Evolutionary conservation across 805 yeast species (phyloP).

Genomic region (Starmerella lactis-condensi): DNA sequence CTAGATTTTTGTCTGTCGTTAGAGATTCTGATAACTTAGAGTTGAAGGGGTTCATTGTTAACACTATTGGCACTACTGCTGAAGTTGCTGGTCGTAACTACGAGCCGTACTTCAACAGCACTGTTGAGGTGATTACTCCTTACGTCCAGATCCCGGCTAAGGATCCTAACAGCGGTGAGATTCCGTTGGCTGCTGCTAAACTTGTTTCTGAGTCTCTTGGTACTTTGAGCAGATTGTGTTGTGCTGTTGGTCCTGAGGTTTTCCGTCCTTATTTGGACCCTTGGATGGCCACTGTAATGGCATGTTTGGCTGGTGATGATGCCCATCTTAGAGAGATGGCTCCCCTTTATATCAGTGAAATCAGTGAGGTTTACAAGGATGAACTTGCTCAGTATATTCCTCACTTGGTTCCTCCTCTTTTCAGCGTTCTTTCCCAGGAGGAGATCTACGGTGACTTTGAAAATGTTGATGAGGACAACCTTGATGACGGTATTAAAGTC

Average conservation of each 20-base stretch:
- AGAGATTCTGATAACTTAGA: conserved; percentile 41
- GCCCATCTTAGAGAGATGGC: conserved; percentile 87
- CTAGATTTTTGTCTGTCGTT: conserved; percentile 69
- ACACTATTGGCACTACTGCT: conserved; percentile 94
- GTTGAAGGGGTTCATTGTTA: conserved; percentile 47
- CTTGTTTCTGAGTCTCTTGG: conserved; percentile 84
- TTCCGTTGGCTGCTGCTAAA: conserved; percentile 44
- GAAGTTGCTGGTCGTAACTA: conserved; percentile 82
- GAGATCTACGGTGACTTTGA: conserved; percentile 39
- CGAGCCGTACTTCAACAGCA: conserved; percentile 65
- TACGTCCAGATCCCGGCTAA: conserved; percentile 40
- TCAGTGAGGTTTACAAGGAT: conserved; percentile 86
- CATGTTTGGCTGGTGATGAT: conserved; percentile 55
- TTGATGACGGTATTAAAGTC: conserved; percentile 58
- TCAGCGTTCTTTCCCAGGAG: conserved; percentile 66
- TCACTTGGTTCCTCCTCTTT: conserved; percentile 65
- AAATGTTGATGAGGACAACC: conserved; percentile 11
- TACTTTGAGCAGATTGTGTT: conserved; percentile 82
- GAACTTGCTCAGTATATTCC: conserved; percentile 76
- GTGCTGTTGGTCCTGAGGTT: conserved; percentile 85
- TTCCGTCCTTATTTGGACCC: conserved; percentile 77
- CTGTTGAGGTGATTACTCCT: conserved; percentile 65
- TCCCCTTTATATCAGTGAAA: conserved; percentile 75
- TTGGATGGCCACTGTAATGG: conserved; percentile 70
- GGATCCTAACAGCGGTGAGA: conserved; percentile 61